Base-by-base conservation (phyloP, 371 early-diverging fungal species). In the Chytridium lagenaria region DNA sequence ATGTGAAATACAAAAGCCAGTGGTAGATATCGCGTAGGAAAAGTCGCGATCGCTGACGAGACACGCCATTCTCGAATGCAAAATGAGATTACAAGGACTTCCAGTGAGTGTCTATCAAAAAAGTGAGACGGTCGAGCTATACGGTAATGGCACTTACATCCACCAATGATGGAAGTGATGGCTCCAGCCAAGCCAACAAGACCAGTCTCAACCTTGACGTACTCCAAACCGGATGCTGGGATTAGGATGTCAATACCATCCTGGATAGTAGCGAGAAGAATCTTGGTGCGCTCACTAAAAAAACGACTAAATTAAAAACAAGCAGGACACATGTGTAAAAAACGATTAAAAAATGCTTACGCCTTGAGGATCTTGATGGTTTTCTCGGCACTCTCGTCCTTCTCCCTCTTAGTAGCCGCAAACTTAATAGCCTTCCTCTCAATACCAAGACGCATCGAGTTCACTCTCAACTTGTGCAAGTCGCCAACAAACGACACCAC, bases 171-270 rank as follows among this genome's bases (percentile, higher is more conserved):
- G 19, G 81, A 75, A 30, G 84, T 81, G 57, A 78, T 51, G 22
- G 81, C 74, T n/a, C 84, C 84, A 40, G 72, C 74, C 22, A 82
- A 51, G 10, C 82, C 84, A 49, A 82, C 74, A 50, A 75, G 65
- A 33, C 85, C 85, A 49, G 65, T 52, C 40, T 84, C 85, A 3
- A 84, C 15, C 16, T 65, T 66, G 26, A 81, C 49, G 65, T 77
- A 79, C 37, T 80, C 81, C 36, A 83, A 51, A 39, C 72, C 77
- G 23, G 80, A 71, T 1, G 78, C 66, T 0, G 85, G 85, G 51
- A 84, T 68, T 19, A 79, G 37, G 10, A 80, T 70, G 73, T 84
- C 85, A 22, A 84, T 65, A 16, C 72, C 49, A 57, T 84, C 85
- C 50, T 80, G 81, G 2, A 80, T 64, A 22, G 79, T 75, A 19